phyloP scores from a whole-genome alignment of 2,329 filamentous ascomycete genomes.

The Aspergillus novofumigatus region DNA sequence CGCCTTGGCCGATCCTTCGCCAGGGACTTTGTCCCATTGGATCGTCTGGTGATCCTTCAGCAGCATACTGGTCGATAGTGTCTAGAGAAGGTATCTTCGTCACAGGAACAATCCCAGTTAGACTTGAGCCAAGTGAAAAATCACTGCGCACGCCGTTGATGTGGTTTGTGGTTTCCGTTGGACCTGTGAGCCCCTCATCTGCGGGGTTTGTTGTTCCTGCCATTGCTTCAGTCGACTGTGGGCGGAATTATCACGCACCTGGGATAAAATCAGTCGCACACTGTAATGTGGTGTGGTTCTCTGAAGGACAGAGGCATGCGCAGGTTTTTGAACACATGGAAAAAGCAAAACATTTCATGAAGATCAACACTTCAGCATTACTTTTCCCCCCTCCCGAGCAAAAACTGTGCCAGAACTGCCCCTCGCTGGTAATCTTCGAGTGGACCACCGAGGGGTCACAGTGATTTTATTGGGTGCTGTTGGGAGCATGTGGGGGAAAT shows the following conservation, averaged over 20 bases:
- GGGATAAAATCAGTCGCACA: neutral
- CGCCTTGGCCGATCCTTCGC: conserved; percentile 8
- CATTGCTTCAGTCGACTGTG: conserved; percentile 14
- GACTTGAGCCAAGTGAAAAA: neutral
- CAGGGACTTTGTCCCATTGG: conserved; percentile 6
- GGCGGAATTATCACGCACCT: conserved; percentile 13
- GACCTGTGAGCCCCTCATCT: conserved; percentile 1
- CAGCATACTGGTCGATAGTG: conserved; percentile 21
- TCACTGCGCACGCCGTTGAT: neutral
- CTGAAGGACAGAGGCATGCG: neutral
- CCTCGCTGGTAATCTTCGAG: neutral
- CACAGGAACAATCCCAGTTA: conserved; percentile 12
- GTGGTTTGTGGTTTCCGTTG: conserved; percentile 1
- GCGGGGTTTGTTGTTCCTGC: conserved; percentile 8
- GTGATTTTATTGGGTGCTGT: neutral
- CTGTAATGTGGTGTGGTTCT: neutral
- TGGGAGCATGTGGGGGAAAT: no score
- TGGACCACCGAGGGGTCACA: neutral
- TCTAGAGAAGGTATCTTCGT: conserved; percentile 26
- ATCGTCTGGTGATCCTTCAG: conserved; percentile 4
- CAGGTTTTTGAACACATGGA: neutral
- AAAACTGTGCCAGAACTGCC: no score
- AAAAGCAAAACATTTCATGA: neutral
- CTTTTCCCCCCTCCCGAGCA: neutral
- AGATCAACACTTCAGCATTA: neutral